Conservation (phyloP, 1,284 basidiomycete species). For the Cystobasidium slooffiae region DNA sequence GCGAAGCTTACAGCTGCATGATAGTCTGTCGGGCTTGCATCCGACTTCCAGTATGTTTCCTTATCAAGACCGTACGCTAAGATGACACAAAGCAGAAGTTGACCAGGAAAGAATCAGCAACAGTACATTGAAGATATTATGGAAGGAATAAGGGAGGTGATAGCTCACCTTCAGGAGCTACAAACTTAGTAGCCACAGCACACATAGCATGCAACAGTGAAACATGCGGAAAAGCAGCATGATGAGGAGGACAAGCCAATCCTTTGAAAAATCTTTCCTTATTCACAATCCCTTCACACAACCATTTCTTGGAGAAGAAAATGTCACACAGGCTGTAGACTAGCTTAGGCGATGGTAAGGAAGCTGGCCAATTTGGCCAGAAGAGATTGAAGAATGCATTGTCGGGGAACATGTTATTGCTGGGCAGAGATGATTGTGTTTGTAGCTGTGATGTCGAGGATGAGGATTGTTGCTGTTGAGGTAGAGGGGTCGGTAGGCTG, state of each 20-base stretch:
- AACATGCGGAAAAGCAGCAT: constrained; percentile 76
- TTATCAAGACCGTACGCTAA: constrained; percentile 55
- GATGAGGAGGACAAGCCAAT: constrained; percentile 72
- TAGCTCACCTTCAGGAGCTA: constrained; percentile 62
- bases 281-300: constrained; percentile 63
- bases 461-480: not conserved
- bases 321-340: constrained; percentile 48
- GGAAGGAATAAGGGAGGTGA: not conserved
- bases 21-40: constrained; percentile 69
- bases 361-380: constrained; percentile 47
- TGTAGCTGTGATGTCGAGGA: not conserved
- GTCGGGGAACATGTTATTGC: not conserved
- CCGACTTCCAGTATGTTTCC: constrained; percentile 48
- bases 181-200: constrained; percentile 80
- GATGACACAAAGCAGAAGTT: not conserved
- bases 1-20: constrained; percentile 65
- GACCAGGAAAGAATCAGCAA: not conserved
- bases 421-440: not conserved
- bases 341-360: constrained; percentile 46
- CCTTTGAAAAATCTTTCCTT: constrained; percentile 75
- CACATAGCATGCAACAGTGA: constrained; percentile 83
- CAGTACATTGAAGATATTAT: not conserved
- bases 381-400: constrained; percentile 17
- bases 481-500: not conserved
- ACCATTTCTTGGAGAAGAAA: constrained; percentile 47